Conservation (phyloP, 192 early-diverging fungal genomes). For the Rhizophagus clarus region DNA sequence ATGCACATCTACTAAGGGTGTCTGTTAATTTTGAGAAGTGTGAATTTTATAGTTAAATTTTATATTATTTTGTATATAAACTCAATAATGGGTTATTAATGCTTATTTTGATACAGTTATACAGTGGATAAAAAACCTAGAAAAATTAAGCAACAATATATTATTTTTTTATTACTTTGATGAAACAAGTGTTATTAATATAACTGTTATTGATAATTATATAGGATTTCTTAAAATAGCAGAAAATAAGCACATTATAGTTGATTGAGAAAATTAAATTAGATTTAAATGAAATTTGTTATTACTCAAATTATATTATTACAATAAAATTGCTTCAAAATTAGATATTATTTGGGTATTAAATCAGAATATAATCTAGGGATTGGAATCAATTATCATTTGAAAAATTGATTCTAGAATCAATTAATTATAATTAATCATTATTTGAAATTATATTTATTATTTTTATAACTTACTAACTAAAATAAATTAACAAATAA, state of each 20-base stretch:
- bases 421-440: too few species aligned
- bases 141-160: not conserved
- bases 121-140: not conserved
- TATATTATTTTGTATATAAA: not conserved
- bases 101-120: not conserved
- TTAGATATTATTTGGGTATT: too few species aligned
- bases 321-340: too few species aligned
- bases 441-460: too few species aligned
- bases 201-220: not conserved
- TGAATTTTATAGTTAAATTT: not conserved
- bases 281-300: not conserved
- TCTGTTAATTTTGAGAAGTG: not conserved
- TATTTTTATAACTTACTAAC: too few species aligned
- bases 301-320: too few species aligned
- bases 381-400: too few species aligned
- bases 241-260: not conserved
- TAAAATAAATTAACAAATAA: too few species aligned
- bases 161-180: not conserved
- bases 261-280: not conserved
- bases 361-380: too few species aligned
- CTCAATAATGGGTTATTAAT: not conserved
- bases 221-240: not conserved
- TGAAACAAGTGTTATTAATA: not conserved
- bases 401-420: too few species aligned
- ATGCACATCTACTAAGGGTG: not conserved